Evolutionary conservation across 2,329 filamentous ascomycete genomes (phyloP), one percentile per base, ranked within the genome.

Genomic region (Aspergillus sp.): DNA sequence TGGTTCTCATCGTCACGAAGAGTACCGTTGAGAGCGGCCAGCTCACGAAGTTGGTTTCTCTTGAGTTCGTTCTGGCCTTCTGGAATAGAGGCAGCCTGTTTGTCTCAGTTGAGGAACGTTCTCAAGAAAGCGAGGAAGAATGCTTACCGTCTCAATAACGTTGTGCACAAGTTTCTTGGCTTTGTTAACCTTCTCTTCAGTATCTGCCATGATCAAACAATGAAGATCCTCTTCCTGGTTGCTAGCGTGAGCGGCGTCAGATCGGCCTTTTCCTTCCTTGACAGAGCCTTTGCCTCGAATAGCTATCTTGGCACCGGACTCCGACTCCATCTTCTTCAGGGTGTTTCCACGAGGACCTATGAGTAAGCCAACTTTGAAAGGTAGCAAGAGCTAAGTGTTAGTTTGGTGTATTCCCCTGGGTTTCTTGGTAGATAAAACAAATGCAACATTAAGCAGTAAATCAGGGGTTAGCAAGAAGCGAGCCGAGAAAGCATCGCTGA

Each of bases 301-400:
- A 71, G 95, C 95, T 83, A 99, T 99, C 81, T 99, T 99, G 78
- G 95, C 95, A 67, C 90, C 90, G 60, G 95, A 99, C 82, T 99
- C 93, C 75, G 90, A 88, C 80, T 99, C 95, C 95, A 99, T 99
- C 81, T 97, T 99, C 85, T 99, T 99, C 77, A 99, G 83, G 71
- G 95, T 99, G 80, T 99, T 99, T 82, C 95, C 95, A 94, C 95
- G 95, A 82, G 95, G 95, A 82, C 95, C 95, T 89, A 99, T 99
- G 81, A 99, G 93, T 87, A 99, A 89, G 82, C 95, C 95, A 88
- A 99, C 95, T 99, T 97, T 89, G 90, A 86, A 84, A 84, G 84
- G 82, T 72, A 76, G 72, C 71, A 88, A 84, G 45, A 61, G 49
- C 91, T 93, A 91, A 83, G 88, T 91, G 92, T 99, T 96, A 97